phyloP scores from a whole-genome alignment of 495 filamentous ascomycete species.

The Rhypophila decipiens region DNA sequence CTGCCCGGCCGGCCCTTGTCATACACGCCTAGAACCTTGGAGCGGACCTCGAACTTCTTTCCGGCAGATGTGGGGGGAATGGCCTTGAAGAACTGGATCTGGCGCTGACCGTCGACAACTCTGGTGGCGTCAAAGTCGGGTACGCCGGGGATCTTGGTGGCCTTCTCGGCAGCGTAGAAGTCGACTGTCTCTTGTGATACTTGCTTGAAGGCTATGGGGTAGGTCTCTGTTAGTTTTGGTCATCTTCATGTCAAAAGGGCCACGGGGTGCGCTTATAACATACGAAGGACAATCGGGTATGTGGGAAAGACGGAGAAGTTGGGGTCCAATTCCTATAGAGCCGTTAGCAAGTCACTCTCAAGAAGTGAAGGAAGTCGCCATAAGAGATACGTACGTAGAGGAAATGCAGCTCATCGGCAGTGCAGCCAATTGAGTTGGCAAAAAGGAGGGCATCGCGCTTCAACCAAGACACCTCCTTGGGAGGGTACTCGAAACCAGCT shows the following conservation, averaged over 20 bases:
- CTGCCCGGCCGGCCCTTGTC: slow-evolving; percentile 84
- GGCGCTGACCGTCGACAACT: slow-evolving; percentile 81
- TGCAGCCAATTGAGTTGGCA: slow-evolving; percentile 79
- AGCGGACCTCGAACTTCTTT: slow-evolving; percentile 66
- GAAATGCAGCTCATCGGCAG: slow-evolving; percentile 81
- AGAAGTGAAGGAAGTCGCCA: background rate
- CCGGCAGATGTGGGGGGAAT: slow-evolving; percentile 69
- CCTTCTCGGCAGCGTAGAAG: slow-evolving; percentile 65
- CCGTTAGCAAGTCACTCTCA: slow-evolving; percentile 9
- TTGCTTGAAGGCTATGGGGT: slow-evolving; percentile 64
- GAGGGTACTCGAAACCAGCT: slow-evolving; percentile 71
- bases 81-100: slow-evolving; percentile 69
- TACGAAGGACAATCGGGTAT: slow-evolving; percentile 77
- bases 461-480: slow-evolving; percentile 68
- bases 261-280: slow-evolving; percentile 15
- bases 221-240: background rate
- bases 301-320: slow-evolving; percentile 81
- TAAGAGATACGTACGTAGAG: slow-evolving; percentile 59
- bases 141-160: slow-evolving; percentile 62
- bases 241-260: no score
- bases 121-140: slow-evolving; percentile 69
- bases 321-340: slow-evolving; percentile 67
- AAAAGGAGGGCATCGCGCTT: slow-evolving; percentile 84
- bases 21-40: slow-evolving; percentile 79
- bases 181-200: slow-evolving; percentile 72